Evolutionary conservation across 1,139 yeast species (phyloP).

Genomic region (Cylindricascospora bacillispora): DNA sequence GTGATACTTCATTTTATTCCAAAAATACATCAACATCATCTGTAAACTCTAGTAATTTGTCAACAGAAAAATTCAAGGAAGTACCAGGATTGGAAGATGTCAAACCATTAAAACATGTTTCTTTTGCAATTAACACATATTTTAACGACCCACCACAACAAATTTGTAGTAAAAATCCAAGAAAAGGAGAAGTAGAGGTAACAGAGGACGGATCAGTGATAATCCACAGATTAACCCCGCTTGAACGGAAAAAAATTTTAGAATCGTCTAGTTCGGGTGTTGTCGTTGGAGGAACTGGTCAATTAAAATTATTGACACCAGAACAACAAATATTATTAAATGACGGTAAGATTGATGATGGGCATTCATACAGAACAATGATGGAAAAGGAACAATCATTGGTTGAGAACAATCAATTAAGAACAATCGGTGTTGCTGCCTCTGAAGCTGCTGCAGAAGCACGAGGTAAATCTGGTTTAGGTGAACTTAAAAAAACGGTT

Average conservation of each 20-base stretch:
- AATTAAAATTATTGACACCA: slow-evolving; percentile 31
- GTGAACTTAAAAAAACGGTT: no score
- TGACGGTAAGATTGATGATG: slow-evolving; percentile 8
- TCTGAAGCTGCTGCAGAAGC: slow-evolving; percentile 29
- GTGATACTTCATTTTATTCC: no score
- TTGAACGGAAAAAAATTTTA: slow-evolving; percentile 42
- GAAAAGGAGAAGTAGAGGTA: slow-evolving; percentile 60
- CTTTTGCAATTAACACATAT: slow-evolving; percentile 61
- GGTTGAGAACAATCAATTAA: slow-evolving; percentile 15
- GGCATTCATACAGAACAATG: slow-evolving; percentile 18
- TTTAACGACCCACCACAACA: slow-evolving; percentile 65
- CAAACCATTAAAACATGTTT: slow-evolving; percentile 49
- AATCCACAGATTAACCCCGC: slow-evolving; percentile 50
- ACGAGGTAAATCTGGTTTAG: slow-evolving; percentile 26
- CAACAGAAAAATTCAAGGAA: slow-evolving; percentile 12
- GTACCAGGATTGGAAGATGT: slow-evolving; percentile 32
- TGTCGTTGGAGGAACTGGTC: slow-evolving; percentile 71
- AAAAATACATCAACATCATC: slow-evolving; percentile 5
- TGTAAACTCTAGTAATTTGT: slow-evolving; percentile 2
- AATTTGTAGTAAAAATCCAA: slow-evolving; percentile 51
- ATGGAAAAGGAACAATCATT: slow-evolving; percentile 20
- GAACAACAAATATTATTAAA: slow-evolving; percentile 8
- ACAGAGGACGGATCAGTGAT: slow-evolving; percentile 45
- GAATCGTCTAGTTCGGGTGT: slow-evolving; percentile 54
- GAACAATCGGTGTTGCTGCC: slow-evolving; percentile 23